These are phyloP conservation scores for Cercospora citrullina DNA, from an alignment of 2,329 filamentous ascomycete genomes.

Conservation along the genomic window DNA sequence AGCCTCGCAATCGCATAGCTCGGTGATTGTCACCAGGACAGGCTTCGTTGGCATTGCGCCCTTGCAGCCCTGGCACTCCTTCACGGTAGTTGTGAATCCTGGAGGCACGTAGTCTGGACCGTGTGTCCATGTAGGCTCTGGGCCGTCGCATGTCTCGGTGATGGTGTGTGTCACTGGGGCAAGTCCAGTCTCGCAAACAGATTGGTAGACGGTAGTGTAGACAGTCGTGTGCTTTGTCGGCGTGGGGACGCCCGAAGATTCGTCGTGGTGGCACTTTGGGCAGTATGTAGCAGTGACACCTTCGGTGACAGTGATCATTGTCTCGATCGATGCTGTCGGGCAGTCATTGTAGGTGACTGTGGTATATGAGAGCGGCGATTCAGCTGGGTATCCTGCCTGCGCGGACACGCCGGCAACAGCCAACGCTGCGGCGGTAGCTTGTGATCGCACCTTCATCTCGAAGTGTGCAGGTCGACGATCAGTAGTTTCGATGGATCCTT, in stretches of 20 bases:
- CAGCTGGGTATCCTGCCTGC: conserved; percentile 15
- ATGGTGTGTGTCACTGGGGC: conserved; percentile 40
- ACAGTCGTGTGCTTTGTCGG: conserved; percentile 34
- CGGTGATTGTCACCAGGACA: conserved; percentile 38
- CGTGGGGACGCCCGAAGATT: conserved; percentile 6
- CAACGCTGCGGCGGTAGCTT: conserved; percentile 14
- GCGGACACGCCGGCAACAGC: conserved; percentile 25
- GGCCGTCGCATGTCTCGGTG: conserved; percentile 40
- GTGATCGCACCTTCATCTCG: conserved; percentile 21
- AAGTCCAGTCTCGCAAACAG: conserved; percentile 39
- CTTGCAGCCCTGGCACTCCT: conserved; percentile 38
- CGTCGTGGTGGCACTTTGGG: conserved; percentile 36
- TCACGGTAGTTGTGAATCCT: conserved; percentile 39
- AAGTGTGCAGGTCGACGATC: conserved; percentile 1
- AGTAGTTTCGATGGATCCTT: background rate
- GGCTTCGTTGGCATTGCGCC: conserved; percentile 27
- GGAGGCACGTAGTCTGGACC: conserved; percentile 38
- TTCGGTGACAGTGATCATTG: conserved; percentile 39
- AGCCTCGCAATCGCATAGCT: conserved; percentile 40
- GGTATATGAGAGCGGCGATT: conserved; percentile 32
- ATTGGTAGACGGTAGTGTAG: conserved; percentile 41
- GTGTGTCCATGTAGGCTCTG: conserved; percentile 39
- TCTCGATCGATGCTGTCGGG: conserved; percentile 33
- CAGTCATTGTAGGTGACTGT: conserved; percentile 40
- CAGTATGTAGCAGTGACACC: conserved; percentile 42